phyloP scores from a whole-genome alignment of 1,284 basidiomycete genomes.

The Leccinum fuscescens region DNA sequence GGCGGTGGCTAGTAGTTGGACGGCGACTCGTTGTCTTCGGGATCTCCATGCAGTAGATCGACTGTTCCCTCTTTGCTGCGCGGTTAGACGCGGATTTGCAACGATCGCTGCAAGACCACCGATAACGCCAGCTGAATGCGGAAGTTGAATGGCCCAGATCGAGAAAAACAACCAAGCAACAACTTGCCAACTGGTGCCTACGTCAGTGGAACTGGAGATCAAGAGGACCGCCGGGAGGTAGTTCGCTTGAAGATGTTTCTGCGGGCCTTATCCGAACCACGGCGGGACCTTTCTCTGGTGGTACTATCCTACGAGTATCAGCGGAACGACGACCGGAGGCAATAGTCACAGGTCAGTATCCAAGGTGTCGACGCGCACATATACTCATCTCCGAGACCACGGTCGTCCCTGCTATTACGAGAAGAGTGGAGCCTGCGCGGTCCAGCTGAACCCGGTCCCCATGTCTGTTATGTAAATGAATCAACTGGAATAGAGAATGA shows the following conservation, averaged over 20 bases:
- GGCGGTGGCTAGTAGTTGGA: slow-evolving; percentile 51
- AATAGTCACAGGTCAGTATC: slow-evolving; percentile 24
- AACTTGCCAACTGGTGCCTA: slow-evolving; percentile 57
- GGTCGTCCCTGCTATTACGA: too few relatives aligned
- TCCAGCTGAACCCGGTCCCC: slow-evolving; percentile 46
- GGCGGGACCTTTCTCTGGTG: slow-evolving; percentile 61
- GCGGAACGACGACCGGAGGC: slow-evolving; percentile 25
- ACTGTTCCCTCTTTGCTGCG: slow-evolving; percentile 47
- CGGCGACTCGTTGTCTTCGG: slow-evolving; percentile 18
- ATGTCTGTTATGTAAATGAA: slow-evolving; percentile 41
- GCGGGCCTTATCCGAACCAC: slow-evolving; percentile 21
- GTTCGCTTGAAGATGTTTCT: too few relatives aligned
- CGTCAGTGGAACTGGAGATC: slow-evolving; percentile 35
- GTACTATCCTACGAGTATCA: slow-evolving; percentile 59
- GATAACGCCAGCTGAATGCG: slow-evolving; percentile 44
- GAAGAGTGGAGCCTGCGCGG: too few relatives aligned
- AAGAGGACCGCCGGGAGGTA: slow-evolving; percentile 34
- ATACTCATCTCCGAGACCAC: not conserved
- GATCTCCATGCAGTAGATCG: slow-evolving; percentile 53
- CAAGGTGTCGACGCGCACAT: not conserved
- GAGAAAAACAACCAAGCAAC: not conserved
- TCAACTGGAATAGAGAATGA: slow-evolving; percentile 62
- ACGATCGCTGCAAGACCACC: slow-evolving; percentile 49
- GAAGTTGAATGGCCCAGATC: slow-evolving; percentile 5
- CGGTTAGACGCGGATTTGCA: slow-evolving; percentile 25